Evolutionary conservation across 805 yeast species (phyloP).

Genomic region (Monosporozyma servazzii): DNA sequence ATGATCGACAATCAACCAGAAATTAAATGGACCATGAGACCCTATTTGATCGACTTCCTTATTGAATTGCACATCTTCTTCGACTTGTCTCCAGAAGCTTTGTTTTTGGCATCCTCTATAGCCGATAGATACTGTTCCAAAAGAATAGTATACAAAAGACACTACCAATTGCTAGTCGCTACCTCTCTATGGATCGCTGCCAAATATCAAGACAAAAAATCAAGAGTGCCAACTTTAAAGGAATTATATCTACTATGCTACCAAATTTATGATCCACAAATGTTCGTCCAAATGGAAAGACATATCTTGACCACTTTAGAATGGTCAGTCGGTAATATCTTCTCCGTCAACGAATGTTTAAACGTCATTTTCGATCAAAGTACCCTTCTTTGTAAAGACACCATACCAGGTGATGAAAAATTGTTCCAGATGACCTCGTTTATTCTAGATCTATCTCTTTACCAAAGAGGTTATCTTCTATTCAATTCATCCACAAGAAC

Average conservation of each 20-base stretch:
- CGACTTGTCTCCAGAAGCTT: constrained; percentile 75
- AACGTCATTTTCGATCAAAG: constrained; percentile 1
- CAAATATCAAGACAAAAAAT: constrained; percentile 81
- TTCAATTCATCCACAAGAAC: constrained; percentile 41
- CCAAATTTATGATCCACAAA: constrained; percentile 42
- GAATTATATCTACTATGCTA: constrained; percentile 70
- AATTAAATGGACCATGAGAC: constrained; percentile 69
- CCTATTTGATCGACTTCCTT: constrained; percentile 83
- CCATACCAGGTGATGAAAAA: constrained; percentile 4
- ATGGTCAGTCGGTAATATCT: constrained; percentile 38
- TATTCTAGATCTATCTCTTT: constrained; percentile 45
- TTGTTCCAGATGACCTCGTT: constrained; percentile 34
- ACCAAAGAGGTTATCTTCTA: constrained; percentile 40
- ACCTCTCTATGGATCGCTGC: constrained; percentile 83
- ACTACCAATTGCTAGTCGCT: constrained; percentile 76
- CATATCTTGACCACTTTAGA: constrained; percentile 62
- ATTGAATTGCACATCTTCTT: constrained; percentile 80
- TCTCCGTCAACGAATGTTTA: constrained; percentile 5
- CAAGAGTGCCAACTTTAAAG: constrained; percentile 62
- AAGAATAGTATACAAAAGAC: constrained; percentile 68
- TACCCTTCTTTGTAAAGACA: constrained; percentile 2
- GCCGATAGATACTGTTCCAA: constrained; percentile 79
- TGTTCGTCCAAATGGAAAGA: constrained; percentile 67
- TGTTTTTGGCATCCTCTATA: constrained; percentile 70
- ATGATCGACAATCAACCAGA: constrained; percentile 85